Base-by-base conservation (phyloP, 345 rosid species). In the Eucalyptus marginata region DNA sequence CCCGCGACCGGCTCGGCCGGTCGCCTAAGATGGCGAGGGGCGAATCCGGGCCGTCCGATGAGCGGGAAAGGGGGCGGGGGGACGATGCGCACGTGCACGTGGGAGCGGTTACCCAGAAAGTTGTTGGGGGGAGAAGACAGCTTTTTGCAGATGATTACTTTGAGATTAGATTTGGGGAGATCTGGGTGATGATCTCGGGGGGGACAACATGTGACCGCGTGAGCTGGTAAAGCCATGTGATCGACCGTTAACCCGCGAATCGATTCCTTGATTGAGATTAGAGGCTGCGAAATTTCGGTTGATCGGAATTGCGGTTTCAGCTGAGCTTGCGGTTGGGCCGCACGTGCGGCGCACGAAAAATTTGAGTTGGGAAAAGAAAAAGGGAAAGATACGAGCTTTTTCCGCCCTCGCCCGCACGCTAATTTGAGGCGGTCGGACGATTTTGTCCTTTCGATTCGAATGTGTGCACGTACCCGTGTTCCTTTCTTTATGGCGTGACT, bases 181-280 rank as follows among this genome's bases (percentile, higher is more conserved):
- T 54, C n/a, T 44, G 59, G 54, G 47, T 6, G 86, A 49, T 51
- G 22, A n/a, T 62, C 7, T 66, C 58, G 31, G 29, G 50, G 29
- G 50, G 88, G 66, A 22, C 86, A 85, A 88, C 94, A 94, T 90
- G 96, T 93, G 95, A 93, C 89, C 87, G 87, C 91, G 91, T 93
- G 94, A 95, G 95, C 94, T 95, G 96, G 97, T 92, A 86, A 86
- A 81, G 88, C 90, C 94, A 94, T 90, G 95, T 91, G 95, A 93
- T 93, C 88, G 89, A 46, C 88, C 93, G 90, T 92, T 90, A 87
- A 52, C 25, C 85, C 90, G 83, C 90, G 86, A 89, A 87, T 90
- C 91, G 66, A 40, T 64, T n/a, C 66, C 14, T 64, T 7, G 76
- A n/a, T 64, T 7, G 31, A 56, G 62, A 56, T 24, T 8, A 52